Conservation (phyloP, 1,139 yeast genomes). For the Yamadazyma trypodendri region DNA sequence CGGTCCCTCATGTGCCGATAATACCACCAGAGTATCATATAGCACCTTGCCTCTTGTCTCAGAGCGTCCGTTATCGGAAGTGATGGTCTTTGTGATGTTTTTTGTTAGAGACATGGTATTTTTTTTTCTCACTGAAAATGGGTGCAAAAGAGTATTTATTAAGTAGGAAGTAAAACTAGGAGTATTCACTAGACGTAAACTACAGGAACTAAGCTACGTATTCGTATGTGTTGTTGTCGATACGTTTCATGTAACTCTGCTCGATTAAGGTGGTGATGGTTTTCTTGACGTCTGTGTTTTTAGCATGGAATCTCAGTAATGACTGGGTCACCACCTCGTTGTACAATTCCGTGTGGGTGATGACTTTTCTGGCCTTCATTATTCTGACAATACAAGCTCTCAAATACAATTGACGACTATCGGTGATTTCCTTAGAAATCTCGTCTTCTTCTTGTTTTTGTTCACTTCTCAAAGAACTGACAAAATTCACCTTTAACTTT, state of each 20-base stretch:
- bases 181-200: slow-evolving; percentile 20
- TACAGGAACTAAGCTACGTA: slow-evolving; percentile 44
- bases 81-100: neutral
- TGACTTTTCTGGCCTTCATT: slow-evolving; percentile 87
- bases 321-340: slow-evolving; percentile 90
- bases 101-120: neutral
- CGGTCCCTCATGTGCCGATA: slow-evolving; percentile 52
- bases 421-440: slow-evolving; percentile 80
- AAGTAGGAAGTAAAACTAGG: too few species aligned
- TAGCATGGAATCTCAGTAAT: slow-evolving; percentile 80
- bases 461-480: slow-evolving; percentile 79
- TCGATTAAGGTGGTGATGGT: slow-evolving; percentile 86
- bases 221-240: slow-evolving; percentile 72
- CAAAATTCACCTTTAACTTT: slow-evolving; percentile 81
- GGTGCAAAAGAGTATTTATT: slow-evolving; percentile 3
- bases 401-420: slow-evolving; percentile 80
- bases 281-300: slow-evolving; percentile 80
- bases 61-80: neutral
- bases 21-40: slow-evolving; percentile 9
- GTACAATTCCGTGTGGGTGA: slow-evolving; percentile 76
- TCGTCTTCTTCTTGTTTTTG: slow-evolving; percentile 76
- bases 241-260: slow-evolving; percentile 78
- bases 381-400: slow-evolving; percentile 94
- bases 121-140: neutral
- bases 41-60: neutral